Percentiles rank a stretch among this genome's conserved stretches.
These are phyloP conservation scores for Nymphaea colorata DNA, from an alignment of 164 flowering plant genomes.

Conservation along the genomic window DNA sequence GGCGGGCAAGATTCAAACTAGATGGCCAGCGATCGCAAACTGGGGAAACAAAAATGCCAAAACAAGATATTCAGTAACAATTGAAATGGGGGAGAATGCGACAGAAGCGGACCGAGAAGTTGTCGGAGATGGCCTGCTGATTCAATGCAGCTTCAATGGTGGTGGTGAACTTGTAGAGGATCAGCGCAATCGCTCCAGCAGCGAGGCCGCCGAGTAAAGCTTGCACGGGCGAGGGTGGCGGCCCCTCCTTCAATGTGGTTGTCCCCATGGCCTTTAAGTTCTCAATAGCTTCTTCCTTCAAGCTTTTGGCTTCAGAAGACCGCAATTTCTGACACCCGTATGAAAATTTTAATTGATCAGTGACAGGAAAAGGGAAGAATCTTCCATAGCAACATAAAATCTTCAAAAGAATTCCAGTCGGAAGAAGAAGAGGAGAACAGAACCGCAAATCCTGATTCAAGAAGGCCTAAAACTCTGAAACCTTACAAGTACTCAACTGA, in stretches of 20 bases:
- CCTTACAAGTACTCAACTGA: neutral
- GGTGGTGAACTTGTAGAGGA: conserved; percentile 78
- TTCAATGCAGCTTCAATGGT: conserved; percentile 72
- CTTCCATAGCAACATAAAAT: neutral
- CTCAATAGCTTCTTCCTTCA: conserved; percentile 80
- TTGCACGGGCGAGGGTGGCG: conserved; percentile 63
- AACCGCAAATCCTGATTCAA: neutral
- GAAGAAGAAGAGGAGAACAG: neutral
- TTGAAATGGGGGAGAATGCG: neutral
- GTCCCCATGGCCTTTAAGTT: conserved; percentile 60
- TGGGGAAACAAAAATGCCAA: neutral
- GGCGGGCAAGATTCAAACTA: no score
- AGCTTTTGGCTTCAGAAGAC: conserved; percentile 45
- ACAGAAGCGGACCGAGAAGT: conserved; percentile 43
- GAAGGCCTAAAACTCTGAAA: neutral
- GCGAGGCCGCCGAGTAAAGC: conserved; percentile 70
- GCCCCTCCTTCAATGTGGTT: conserved; percentile 26
- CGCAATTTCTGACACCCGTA: conserved; percentile 44
- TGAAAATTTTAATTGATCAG: neutral
- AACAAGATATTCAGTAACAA: neutral
- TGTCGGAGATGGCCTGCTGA: conserved; percentile 70
- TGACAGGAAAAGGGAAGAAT: neutral
- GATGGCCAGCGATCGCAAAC: no score
- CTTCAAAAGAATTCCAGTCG: neutral
- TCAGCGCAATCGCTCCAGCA: conserved; percentile 69